These are phyloP conservation scores for Sugiyamaella grinbergsii DNA, from an alignment of 1,139 yeast genomes.

Conservation along the genomic window DNA sequence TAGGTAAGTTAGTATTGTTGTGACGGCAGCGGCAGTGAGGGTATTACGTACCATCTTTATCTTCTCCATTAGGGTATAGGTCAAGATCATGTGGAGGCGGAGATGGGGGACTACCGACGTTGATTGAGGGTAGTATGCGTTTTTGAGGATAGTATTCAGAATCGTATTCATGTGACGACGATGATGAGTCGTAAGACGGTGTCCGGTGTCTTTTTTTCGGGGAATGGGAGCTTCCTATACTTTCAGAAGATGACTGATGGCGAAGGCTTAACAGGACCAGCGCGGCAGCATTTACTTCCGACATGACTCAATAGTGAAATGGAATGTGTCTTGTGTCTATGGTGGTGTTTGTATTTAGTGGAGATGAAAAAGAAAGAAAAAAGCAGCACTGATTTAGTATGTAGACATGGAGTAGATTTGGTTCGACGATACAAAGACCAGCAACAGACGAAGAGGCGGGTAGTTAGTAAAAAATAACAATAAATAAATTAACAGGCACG, in stretches of 20 bases:
- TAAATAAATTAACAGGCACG: too few species aligned
- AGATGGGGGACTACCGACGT: constrained; percentile 17
- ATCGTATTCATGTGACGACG: constrained; percentile 15
- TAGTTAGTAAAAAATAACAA: background rate
- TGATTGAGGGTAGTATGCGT: constrained; percentile 10
- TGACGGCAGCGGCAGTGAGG: background rate
- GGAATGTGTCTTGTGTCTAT: background rate
- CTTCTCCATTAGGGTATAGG: background rate
- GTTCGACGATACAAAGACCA: background rate
- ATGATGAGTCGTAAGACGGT: constrained; percentile 15
- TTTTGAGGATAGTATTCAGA: constrained; percentile 14
- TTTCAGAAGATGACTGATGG: constrained; percentile 11
- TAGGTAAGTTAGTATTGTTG: background rate
- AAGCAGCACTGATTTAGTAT: background rate
- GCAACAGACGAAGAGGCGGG: background rate
- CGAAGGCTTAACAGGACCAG: constrained; percentile 23
- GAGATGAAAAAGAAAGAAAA: background rate
- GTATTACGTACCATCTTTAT: constrained; percentile 7
- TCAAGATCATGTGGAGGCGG: constrained; percentile 7
- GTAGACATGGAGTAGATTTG: background rate
- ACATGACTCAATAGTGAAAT: constrained; percentile 6
- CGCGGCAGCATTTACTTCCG: constrained; percentile 24
- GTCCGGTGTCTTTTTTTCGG: constrained; percentile 16
- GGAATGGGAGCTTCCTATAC: constrained; percentile 1
- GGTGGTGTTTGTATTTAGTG: background rate